Base-by-base conservation (phyloP, 129 eudicot species). In the Dittrichia graveolens region DNA sequence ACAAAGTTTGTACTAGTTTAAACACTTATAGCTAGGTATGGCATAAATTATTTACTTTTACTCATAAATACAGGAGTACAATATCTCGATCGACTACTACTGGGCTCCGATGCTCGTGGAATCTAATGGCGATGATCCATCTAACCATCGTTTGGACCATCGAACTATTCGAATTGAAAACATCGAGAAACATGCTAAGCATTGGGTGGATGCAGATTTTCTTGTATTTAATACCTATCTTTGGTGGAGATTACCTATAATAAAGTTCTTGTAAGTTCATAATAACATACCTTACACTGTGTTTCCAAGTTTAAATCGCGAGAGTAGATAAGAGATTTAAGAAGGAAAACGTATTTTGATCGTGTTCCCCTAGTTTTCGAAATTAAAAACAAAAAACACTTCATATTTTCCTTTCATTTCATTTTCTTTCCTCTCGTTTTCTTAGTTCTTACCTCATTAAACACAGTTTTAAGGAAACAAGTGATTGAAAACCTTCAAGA, bases 51-150 rank as follows among this genome's bases (percentile, higher is more conserved):
- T 24, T 24, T 24, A 24, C 31, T 24, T 24, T 24, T 0, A 24
- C 31, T 0, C 31, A 24, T n/a, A n/a, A 54, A 46, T 78, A 58
- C 72, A 86, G 93, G 93, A 84, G 8, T 84, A 87, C 63, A 87
- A 87, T 61, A 87, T 85, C 8, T 75, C 82, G 34, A 48, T 87
- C 0, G 93, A 87, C 56, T 87, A 84, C 67, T 84, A 87, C 10
- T 87, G 93, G 93, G 89, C 93, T 37, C 93, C 93, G 2, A 77
- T 87, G 83, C 56, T 87, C 39, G 89, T 87, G 2, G 93, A 87
- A 63, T 87, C 89, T 9, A 87, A 87, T 45, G 86, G 89, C 0
- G 93, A 87, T 34, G 87, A 87, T 74, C 93, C 93, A 37, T 71
- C 67, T 0, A 77, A 42, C 69, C 93, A 87, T 74, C 80, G 87